These are phyloP conservation scores for Pythium myriotylum DNA, from an alignment of 352 stramenopile genomes.

Conservation along the genomic window DNA sequence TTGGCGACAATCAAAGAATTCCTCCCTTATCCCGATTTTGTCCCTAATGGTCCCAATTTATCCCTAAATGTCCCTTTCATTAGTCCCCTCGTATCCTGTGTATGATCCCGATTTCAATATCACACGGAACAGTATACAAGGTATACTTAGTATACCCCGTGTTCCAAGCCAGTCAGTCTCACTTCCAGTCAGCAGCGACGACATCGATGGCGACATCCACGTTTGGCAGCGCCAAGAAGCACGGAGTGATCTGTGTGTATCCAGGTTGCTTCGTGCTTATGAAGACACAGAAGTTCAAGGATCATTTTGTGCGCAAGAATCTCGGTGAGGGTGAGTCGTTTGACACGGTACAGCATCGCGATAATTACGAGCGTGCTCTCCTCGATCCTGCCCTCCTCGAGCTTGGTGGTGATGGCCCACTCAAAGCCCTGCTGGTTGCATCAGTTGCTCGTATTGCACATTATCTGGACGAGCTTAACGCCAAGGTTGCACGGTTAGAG, in stretches of 20 bases:
- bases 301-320: not conserved
- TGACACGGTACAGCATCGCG: not conserved
- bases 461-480: not conserved
- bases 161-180: too few species aligned
- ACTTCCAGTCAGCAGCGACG: too few species aligned
- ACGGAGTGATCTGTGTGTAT: slow-evolving; percentile 2
- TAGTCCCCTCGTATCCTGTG: too few species aligned
- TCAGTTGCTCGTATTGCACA: not conserved
- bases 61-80: too few species aligned
- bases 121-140: too few species aligned
- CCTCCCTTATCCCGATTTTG: too few species aligned
- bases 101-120: too few species aligned
- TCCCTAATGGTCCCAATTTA: too few species aligned
- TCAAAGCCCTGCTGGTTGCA: slow-evolving; percentile 2
- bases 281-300: not conserved
- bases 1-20: too few species aligned
- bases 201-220: too few species aligned
- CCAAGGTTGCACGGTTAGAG: not conserved
- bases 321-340: not conserved
- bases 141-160: too few species aligned
- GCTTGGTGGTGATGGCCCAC: not conserved
- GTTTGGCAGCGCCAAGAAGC: not conserved
- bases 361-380: not conserved
- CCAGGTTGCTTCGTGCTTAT: not conserved
- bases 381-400: not conserved